These are phyloP conservation scores for Sporothrix globosa DNA, from an alignment of 2,329 filamentous ascomycete genomes.

Conservation along the genomic window DNA sequence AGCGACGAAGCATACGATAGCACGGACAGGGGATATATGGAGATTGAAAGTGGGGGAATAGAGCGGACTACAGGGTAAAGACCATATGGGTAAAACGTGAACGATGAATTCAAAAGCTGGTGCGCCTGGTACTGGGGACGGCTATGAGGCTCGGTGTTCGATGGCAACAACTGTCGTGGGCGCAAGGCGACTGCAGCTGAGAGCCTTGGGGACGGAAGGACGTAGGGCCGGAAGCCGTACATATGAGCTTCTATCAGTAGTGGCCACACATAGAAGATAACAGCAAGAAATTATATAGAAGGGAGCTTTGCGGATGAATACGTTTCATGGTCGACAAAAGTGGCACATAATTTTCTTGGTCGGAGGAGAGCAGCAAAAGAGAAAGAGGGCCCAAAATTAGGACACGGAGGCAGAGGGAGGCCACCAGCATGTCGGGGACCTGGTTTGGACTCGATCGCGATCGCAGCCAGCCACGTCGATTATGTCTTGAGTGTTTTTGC, in stretches of 20 bases:
- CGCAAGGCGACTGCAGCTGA: no score
- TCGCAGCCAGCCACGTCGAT: no score
- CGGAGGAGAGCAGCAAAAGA: not conserved
- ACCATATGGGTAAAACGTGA: not conserved
- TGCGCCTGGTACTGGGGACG: not conserved
- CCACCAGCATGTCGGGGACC: no score
- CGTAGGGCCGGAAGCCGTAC: no score
- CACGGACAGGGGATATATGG: not conserved
- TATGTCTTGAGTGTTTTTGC: not conserved
- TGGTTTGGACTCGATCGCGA: no score
- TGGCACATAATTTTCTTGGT: no score
- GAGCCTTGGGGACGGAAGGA: no score
- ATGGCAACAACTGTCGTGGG: not conserved
- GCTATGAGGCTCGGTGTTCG: slow-evolving; percentile 6
- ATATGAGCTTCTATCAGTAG: no score
- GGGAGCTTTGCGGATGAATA: no score
- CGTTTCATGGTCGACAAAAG: no score
- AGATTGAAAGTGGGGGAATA: not conserved
- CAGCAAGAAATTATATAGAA: not conserved
- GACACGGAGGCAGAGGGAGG: no score
- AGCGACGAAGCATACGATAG: not conserved
- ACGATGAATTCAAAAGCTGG: not conserved
- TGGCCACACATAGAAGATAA: not conserved
- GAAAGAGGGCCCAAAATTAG: no score
- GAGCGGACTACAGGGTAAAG: slow-evolving; percentile 8